Base-by-base conservation (phyloP, 2,329 filamentous ascomycete genomes). In the Aspergillus puulaauensis region DNA sequence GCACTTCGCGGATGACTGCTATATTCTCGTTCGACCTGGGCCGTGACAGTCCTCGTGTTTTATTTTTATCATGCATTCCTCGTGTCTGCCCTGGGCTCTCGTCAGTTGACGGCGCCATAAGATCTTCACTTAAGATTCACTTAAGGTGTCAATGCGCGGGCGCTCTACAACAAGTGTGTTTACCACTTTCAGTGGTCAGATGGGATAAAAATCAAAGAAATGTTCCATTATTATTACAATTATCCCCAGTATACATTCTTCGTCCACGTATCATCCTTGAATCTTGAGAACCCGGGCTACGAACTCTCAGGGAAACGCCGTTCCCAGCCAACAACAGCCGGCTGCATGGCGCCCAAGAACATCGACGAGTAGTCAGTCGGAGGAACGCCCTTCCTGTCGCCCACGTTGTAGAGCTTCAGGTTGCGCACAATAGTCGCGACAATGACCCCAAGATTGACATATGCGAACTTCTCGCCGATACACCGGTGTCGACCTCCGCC, bases 381-480 rank as follows among this genome's bases (percentile, higher is more conserved):
- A 1, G 87, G 83, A 39, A 90, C 82, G 0, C 78, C 77, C 54
- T 77, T 77, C 59, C 75, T 80, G 0, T 83, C 86, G 54, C 84
- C 81, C 5, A 82, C 62, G 45, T 86, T 88, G 48, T 70, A 75
- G 45, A 90, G 78, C 68, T 81, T 84, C 68, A 90, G 82, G 48
- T 85, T 76, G 11, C 86, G 77, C 9, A 90, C 81, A 59, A 90
- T 71, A 0, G 81, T 85, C 0, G 82, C 81, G 23, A 90, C 73
- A 59, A 91, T 90, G 8, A 85, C 84, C 15, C 82, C 80, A 43
- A 91, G 70, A 67, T 91, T 88, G 45, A 89, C 73, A 65, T 90
- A 90, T 0, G 88, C 88, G 70, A 90, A 91, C 69, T 90, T 88
- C 76, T 91, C 89, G 17, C 89, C 89, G 58, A 91, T 90, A 66